Evolutionary conservation across 2,329 filamentous ascomycete genomes (phyloP).

Genomic region (Alternaria sp.): DNA sequence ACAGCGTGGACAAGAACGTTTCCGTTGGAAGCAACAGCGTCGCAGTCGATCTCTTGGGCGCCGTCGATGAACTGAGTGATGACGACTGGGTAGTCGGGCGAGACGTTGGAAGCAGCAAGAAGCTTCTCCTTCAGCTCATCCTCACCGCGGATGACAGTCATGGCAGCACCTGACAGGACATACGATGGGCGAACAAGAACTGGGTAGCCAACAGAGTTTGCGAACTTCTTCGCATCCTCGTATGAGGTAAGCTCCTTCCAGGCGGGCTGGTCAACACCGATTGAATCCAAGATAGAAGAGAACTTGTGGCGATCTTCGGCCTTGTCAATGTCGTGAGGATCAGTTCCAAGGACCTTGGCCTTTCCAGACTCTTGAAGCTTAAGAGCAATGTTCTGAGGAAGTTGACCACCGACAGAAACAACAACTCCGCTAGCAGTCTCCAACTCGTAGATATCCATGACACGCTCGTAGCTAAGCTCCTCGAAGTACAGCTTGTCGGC

Average conservation of each 20-base stretch:
- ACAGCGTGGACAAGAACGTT: conserved; percentile 91
- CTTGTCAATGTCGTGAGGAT: conserved; percentile 81
- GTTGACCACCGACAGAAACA: conserved; percentile 93
- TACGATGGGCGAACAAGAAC: conserved; percentile 95
- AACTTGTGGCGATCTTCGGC: conserved; percentile 99
- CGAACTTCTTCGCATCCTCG: conserved; percentile 86
- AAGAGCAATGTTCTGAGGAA: conserved; percentile 97
- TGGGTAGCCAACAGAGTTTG: conserved; percentile 85
- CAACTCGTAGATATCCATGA: conserved; percentile 98
- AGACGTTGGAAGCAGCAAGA: conserved; percentile 86
- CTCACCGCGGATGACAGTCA: conserved; percentile 93
- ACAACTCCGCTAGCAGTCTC: conserved; percentile 87
- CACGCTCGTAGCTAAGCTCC: conserved; percentile 93
- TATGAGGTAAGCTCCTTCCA: conserved; percentile 98
- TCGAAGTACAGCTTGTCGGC: conserved; percentile 97
- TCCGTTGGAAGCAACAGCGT: conserved; percentile 87
- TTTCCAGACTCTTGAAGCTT: conserved; percentile 90
- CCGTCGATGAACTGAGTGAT: conserved; percentile 99
- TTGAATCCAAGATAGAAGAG: conserved; percentile 95
- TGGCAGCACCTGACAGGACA: conserved; percentile 95
- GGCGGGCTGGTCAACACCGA: conserved; percentile 94
- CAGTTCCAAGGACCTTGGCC: conserved; percentile 44
- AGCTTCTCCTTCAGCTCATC: conserved; percentile 95
- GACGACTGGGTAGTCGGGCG: conserved; percentile 95
- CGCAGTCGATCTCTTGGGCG: conserved; percentile 94